Conservation (phyloP, 1,284 basidiomycete genomes). For the Athelia psychrophila region DNA sequence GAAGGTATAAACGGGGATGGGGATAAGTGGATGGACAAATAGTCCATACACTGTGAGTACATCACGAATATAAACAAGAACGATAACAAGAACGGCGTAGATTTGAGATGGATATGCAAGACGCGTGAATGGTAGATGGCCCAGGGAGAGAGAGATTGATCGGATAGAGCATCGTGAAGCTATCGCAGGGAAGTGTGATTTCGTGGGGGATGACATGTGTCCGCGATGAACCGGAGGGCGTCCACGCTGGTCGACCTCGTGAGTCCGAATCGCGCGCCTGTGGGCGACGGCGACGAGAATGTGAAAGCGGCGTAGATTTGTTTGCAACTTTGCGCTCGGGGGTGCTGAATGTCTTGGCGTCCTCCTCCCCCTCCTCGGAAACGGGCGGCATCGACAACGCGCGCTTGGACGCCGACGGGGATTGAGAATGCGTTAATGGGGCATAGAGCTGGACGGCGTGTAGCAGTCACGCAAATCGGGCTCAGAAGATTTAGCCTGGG, state of each 20-base stretch:
- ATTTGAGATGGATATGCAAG: too few relatives aligned
- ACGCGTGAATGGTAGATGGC: too few relatives aligned
- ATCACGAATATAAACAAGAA: too few relatives aligned
- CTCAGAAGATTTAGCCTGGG: slow-evolving; percentile 50
- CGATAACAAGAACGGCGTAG: too few relatives aligned
- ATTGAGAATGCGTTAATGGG: slow-evolving; percentile 12
- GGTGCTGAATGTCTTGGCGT: slow-evolving; percentile 50
- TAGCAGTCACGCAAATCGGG: slow-evolving; percentile 53
- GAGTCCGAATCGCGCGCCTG: slow-evolving; percentile 48
- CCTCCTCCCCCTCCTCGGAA: slow-evolving; percentile 12
- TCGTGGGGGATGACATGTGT: background rate
- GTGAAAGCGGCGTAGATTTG: slow-evolving; percentile 72
- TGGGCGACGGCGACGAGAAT: slow-evolving; percentile 66
- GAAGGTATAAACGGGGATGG: too few relatives aligned
- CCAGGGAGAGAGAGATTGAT: too few relatives aligned
- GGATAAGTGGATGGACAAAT: too few relatives aligned
- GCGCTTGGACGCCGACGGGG: slow-evolving; percentile 20
- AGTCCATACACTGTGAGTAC: too few relatives aligned
- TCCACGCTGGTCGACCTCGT: slow-evolving; percentile 11
- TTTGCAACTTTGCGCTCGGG: slow-evolving; percentile 71
- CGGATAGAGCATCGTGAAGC: too few relatives aligned
- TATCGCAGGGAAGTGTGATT: too few relatives aligned
- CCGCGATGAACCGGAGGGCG: background rate
- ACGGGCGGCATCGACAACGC: slow-evolving; percentile 18
- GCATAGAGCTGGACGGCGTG: slow-evolving; percentile 28